phyloP scores from a whole-genome alignment of 768 basidiomycete species.

The Cystobasidium ongulense region DNA sequence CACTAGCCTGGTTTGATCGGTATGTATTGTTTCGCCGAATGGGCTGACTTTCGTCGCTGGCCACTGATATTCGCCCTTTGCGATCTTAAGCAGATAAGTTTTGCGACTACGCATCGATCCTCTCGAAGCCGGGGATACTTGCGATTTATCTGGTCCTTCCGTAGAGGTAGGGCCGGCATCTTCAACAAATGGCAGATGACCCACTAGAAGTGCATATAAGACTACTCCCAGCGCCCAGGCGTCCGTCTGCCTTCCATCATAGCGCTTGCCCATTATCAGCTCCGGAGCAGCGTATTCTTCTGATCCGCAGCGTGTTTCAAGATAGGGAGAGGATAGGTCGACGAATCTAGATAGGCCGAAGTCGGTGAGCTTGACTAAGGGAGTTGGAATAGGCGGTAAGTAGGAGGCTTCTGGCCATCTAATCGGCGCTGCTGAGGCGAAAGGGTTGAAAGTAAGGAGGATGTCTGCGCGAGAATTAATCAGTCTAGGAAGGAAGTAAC shows the following conservation, averaged over 20 bases:
- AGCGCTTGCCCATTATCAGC: slow-evolving; percentile 57
- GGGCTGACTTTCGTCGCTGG: slow-evolving; percentile 47
- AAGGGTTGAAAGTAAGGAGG: slow-evolving; percentile 57
- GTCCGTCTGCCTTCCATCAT: slow-evolving; percentile 78
- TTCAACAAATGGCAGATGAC: slow-evolving; percentile 63
- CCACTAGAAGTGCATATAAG: slow-evolving; percentile 63
- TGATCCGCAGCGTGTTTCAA: slow-evolving; percentile 74
- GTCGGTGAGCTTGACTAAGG: slow-evolving; percentile 74
- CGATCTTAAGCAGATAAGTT: slow-evolving; percentile 67
- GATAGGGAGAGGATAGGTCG: slow-evolving; percentile 55
- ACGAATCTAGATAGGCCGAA: slow-evolving; percentile 84
- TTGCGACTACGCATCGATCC: slow-evolving; percentile 41
- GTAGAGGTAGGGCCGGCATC: slow-evolving; percentile 12
- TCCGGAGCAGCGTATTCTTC: slow-evolving; percentile 82
- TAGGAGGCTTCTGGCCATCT: slow-evolving; percentile 42
- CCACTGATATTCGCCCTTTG: slow-evolving; percentile 70
- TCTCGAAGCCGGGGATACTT: slow-evolving; percentile 2
- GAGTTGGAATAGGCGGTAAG: slow-evolving; percentile 48
- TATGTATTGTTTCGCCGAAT: not conserved
- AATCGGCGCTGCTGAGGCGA: slow-evolving; percentile 35
- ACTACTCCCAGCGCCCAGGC: slow-evolving; percentile 88
- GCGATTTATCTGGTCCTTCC: slow-evolving; percentile 13
- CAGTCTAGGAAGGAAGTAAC: too few relatives aligned
- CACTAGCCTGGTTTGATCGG: slow-evolving; percentile 38
- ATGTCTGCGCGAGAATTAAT: slow-evolving; percentile 53